These are phyloP conservation scores for Pleurotus ostreatus DNA, from an alignment of 768 basidiomycete species.

Conservation along the genomic window DNA sequence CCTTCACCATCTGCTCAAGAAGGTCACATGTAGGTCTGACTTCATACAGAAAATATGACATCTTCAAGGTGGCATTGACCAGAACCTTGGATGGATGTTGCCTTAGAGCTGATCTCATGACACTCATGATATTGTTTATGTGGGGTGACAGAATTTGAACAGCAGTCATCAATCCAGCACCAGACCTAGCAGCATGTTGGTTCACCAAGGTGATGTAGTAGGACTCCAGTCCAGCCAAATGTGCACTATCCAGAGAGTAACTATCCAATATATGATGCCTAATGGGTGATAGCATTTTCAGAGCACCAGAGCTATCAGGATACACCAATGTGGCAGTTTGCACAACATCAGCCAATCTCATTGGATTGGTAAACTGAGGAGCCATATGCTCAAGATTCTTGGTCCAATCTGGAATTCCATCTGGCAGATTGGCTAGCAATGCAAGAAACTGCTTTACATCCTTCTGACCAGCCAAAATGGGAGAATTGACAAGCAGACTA, in stretches of 20 bases:
- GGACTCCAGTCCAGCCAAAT: conserved; percentile 4
- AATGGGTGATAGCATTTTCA: conserved; percentile 5
- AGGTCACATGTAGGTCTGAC: conserved; percentile 7
- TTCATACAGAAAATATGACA: conserved; percentile 8
- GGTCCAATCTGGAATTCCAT: conserved; percentile 2
- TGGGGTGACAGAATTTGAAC: conserved; percentile 4
- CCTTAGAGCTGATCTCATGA: background rate
- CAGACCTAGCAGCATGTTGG: background rate
- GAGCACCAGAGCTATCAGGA: conserved; percentile 1
- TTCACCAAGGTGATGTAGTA: conserved; percentile 5
- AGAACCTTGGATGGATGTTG: conserved; percentile 3
- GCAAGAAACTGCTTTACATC: conserved; percentile 6
- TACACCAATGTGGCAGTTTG: conserved; percentile 5
- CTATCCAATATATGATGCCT: conserved; percentile 2
- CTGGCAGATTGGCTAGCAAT: conserved; percentile 1
- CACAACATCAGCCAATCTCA: conserved; percentile 7
- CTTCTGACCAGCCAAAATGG: background rate
- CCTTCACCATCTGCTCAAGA: conserved; percentile 2
- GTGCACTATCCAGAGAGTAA: background rate
- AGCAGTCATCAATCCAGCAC: background rate
- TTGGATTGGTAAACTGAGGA: background rate
- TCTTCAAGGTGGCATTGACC: conserved; percentile 4
- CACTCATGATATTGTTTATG: conserved; percentile 7
- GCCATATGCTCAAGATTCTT: conserved; percentile 5
- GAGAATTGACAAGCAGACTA: conserved; percentile 8